phyloP scores from a whole-genome alignment of 495 filamentous ascomycete genomes.

The Penicillium waksmanii region DNA sequence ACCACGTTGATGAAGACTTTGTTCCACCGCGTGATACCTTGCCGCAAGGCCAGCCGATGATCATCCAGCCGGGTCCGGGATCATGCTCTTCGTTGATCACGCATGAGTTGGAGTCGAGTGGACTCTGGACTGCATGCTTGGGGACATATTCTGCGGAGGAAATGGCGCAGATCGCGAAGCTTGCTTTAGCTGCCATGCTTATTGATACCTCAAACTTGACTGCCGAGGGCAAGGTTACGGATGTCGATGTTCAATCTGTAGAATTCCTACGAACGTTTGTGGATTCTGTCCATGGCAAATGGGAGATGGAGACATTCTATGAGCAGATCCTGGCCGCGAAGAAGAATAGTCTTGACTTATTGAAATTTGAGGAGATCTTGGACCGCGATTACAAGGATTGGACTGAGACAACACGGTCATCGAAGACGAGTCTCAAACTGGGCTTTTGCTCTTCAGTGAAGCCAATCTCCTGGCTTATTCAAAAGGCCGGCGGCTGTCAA shows the following conservation, averaged over 20 bases:
- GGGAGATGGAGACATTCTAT: constrained; percentile 63
- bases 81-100: constrained; percentile 83
- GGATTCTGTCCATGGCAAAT: constrained; percentile 25
- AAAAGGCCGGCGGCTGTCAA: constrained; percentile 50
- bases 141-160: constrained; percentile 29
- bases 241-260: constrained; percentile 66
- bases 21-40: constrained; percentile 45
- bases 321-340: constrained; percentile 67
- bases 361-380: constrained; percentile 75
- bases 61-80: constrained; percentile 68
- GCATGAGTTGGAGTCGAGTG: constrained; percentile 54
- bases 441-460: constrained; percentile 79
- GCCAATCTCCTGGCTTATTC: constrained; percentile 62
- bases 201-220: constrained; percentile 83
- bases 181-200: constrained; percentile 80
- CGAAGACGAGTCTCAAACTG: constrained; percentile 48
- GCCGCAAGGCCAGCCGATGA: constrained; percentile 46
- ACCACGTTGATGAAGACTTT: constrained; percentile 80
- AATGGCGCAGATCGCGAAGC: constrained; percentile 63
- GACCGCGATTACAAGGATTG: constrained; percentile 94
- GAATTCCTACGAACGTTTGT: constrained; percentile 64
- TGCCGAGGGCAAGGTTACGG: constrained; percentile 71
- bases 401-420: constrained; percentile 52
- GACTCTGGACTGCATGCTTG: constrained; percentile 50
- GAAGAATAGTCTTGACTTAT: constrained; percentile 62